Percentiles rank a stretch among this genome's conserved stretches.
phyloP scores from a whole-genome alignment of 192 early-diverging fungal genomes.

The Umbelopsis sp. region DNA sequence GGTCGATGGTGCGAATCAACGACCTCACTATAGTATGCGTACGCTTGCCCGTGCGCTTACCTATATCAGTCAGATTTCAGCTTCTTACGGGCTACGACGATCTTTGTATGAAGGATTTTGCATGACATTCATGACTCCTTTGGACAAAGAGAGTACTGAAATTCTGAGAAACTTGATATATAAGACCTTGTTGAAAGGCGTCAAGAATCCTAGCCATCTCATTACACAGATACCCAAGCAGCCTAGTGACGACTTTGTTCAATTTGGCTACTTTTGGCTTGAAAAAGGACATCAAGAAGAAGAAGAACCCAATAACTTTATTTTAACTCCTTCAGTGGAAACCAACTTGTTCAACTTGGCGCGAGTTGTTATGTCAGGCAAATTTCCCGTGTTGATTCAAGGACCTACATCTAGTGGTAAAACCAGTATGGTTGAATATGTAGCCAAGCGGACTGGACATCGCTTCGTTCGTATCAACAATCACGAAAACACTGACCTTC shows the following conservation, averaged over 20 bases:
- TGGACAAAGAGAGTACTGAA: conserved; percentile 70
- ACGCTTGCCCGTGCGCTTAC: conserved; percentile 87
- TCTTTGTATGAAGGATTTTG: conserved; percentile 90
- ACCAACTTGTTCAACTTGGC: conserved; percentile 85
- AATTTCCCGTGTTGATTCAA: conserved; percentile 96
- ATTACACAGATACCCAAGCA: conserved; percentile 62
- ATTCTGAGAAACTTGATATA: conserved; percentile 58
- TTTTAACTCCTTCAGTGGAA: conserved; percentile 88
- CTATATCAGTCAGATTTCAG: conserved; percentile 72
- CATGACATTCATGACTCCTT: conserved; percentile 95
- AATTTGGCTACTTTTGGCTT: conserved; percentile 91
- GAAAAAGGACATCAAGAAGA: conserved; percentile 54
- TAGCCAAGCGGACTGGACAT: conserved; percentile 91
- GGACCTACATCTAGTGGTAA: conserved; percentile 98
- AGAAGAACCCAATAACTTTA: conserved; percentile 60
- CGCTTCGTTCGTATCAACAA: conserved; percentile 98
- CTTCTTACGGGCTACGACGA: conserved; percentile 79
- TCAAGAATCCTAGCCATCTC: conserved; percentile 57
- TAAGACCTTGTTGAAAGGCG: conserved; percentile 58
- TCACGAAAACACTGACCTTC: conserved; percentile 98
- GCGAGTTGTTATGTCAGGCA: conserved; percentile 87
- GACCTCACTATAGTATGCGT: conserved; percentile 91
- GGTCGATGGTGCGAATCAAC: conserved; percentile 87
- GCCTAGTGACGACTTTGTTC: conserved; percentile 59
- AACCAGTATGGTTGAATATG: conserved; percentile 96